Evolutionary conservation across 371 early-diverging fungal species (phyloP).

Genomic region (Coemansia linderi): DNA sequence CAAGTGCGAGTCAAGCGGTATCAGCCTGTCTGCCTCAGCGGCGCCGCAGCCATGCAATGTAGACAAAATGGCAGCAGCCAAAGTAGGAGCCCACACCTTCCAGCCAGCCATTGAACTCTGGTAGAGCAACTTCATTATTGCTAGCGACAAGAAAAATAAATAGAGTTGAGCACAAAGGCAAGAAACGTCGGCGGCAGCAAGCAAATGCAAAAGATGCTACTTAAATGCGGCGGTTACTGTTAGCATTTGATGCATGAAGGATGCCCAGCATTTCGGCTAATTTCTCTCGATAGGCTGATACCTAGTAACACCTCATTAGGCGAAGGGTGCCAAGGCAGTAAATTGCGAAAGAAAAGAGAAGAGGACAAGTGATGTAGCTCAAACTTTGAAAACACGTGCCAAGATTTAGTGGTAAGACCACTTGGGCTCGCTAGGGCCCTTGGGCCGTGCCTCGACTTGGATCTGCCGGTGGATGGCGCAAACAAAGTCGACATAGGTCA

Average conservation of each 20-base stretch:
- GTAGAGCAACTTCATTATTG: not conserved
- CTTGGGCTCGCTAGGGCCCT: slow-evolving; percentile 42
- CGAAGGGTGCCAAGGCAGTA: not conserved
- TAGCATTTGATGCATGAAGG: not conserved
- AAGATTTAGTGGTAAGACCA: slow-evolving; percentile 41
- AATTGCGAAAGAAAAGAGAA: not conserved
- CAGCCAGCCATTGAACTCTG: not conserved
- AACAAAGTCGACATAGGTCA: slow-evolving; percentile 92
- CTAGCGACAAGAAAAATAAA: not conserved
- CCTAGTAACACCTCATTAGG: not conserved
- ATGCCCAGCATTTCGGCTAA: not conserved
- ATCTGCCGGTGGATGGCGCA: slow-evolving; percentile 86
- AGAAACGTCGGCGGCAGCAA: not conserved
- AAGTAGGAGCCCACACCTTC: not conserved
- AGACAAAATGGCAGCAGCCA: not conserved
- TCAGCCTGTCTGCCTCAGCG: not conserved
- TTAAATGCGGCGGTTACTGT: not conserved
- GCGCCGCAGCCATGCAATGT: not conserved
- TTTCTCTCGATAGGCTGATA: not conserved
- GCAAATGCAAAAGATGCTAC: not conserved
- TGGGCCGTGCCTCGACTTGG: slow-evolving; percentile 67
- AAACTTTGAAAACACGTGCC: not conserved
- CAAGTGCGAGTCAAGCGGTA: slow-evolving; percentile 22
- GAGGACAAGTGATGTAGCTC: not conserved
- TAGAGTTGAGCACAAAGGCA: not conserved